A percentile compares a stretch with the other conserved stretches of the same genome.
Conservation (phyloP, 1,284 basidiomycete species). For the Thecaphora frezii region DNA sequence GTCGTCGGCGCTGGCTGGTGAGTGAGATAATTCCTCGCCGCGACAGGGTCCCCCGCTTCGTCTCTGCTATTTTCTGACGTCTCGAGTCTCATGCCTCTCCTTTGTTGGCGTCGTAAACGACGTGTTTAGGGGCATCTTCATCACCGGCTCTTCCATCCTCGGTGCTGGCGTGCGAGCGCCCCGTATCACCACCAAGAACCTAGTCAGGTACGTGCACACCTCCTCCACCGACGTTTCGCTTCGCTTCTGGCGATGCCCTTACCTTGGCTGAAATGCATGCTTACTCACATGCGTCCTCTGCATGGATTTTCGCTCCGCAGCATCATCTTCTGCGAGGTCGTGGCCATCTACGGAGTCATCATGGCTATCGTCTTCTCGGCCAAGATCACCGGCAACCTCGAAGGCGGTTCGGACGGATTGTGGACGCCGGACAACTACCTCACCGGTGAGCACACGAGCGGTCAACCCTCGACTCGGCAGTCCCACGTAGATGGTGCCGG, state of each 20-base stretch:
- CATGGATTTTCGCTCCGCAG: constrained; percentile 14
- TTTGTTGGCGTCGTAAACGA: too few species aligned
- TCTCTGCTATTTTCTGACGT: too few species aligned
- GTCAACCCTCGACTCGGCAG: too few species aligned
- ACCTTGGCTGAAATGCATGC: too few species aligned
- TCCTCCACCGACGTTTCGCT: too few species aligned
- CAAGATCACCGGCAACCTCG: constrained; percentile 53
- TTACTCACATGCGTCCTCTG: too few species aligned
- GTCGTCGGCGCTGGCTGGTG: constrained; percentile 95
- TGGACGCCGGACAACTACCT: constrained; percentile 53
- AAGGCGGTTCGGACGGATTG: constrained; percentile 32
- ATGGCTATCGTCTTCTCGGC: constrained; percentile 58
- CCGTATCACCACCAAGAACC: constrained; percentile 92
- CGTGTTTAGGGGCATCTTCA: constrained; percentile 85
- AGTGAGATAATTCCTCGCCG: constrained; percentile 53
- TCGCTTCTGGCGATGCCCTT: too few species aligned
- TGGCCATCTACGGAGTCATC: constrained; percentile 92
- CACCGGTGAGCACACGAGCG: too few species aligned
- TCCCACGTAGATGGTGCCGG: too few species aligned
- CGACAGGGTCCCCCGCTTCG: too few species aligned
- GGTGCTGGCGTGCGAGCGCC: constrained; percentile 93
- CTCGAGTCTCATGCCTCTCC: too few species aligned
- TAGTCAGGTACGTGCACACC: constrained; percentile 74
- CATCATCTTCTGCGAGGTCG: constrained; percentile 98
- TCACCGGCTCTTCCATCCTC: constrained; percentile 90